Evolutionary conservation across 148 eudicot genomes (phyloP).

Genomic region (Amaranthus cruentus): DNA sequence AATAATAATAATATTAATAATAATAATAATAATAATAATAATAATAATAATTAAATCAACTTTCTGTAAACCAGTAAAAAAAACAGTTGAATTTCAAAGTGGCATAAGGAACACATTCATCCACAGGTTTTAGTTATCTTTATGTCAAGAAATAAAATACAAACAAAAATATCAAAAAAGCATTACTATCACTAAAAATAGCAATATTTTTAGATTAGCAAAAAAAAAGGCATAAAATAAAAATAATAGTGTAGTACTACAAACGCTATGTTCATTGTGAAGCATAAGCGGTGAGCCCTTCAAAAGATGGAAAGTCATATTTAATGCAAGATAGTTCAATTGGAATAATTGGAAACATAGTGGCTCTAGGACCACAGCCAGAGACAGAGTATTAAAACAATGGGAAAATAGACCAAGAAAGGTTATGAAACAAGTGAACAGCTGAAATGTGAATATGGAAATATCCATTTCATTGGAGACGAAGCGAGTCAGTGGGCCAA

Average conservation of each 20-base stretch:
- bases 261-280: not conserved
- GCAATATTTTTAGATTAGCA: too few species aligned
- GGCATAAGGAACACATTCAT: too few species aligned
- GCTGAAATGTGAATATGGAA: conserved; percentile 18
- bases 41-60: too few species aligned
- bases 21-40: too few species aligned
- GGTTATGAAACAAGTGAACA: conserved; percentile 6
- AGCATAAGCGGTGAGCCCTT: not conserved
- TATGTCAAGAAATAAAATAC: too few species aligned
- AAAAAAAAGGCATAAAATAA: too few species aligned
- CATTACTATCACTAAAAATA: too few species aligned
- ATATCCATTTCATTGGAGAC: conserved; percentile 4
- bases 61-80: too few species aligned
- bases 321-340: not conserved
- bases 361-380: not conserved
- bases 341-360: not conserved
- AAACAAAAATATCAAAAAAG: too few species aligned
- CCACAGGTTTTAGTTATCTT: too few species aligned
- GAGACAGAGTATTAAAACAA: not conserved
- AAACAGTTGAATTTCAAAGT: too few species aligned
- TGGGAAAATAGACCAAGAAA: conserved; percentile 12
- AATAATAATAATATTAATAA: too few species aligned
- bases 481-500: conserved; percentile 25
- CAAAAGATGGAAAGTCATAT: not conserved
- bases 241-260: not conserved